Percentiles rank a stretch among this genome's conserved stretches.
phyloP scores from a whole-genome alignment of 2,329 filamentous ascomycete species.

The Rhexocercosporidium sp. region DNA sequence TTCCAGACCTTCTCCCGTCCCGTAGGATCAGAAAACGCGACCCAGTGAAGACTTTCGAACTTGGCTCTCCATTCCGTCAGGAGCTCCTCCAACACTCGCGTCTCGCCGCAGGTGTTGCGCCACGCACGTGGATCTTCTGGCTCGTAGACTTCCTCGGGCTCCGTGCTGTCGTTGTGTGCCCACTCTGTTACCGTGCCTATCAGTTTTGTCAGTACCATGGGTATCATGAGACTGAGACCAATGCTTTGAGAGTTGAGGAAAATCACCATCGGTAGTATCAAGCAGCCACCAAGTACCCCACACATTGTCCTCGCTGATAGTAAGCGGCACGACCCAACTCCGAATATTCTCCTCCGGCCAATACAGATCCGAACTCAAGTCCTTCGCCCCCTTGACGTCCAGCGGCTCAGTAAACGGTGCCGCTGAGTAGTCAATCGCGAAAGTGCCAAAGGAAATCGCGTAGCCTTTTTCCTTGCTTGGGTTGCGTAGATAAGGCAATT shows the following conservation, averaged over 20 bases:
- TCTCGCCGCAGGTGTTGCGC: constrained; percentile 13
- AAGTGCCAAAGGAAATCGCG: constrained; percentile 12
- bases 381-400: neutral
- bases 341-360: constrained; percentile 7
- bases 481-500: constrained; percentile 3
- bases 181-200: neutral
- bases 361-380: neutral
- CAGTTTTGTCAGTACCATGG: neutral
- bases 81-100: neutral
- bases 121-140: neutral
- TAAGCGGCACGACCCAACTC: constrained; percentile 7
- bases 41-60: constrained; percentile 5
- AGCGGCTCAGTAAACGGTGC: neutral
- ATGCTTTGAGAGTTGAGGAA: neutral
- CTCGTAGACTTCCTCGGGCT: neutral
- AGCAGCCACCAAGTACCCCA: neutral
- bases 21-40: constrained; percentile 8
- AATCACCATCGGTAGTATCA: constrained; percentile 9
- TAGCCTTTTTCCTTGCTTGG: constrained; percentile 10
- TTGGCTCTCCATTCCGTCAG: constrained; percentile 9
- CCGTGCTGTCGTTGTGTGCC: neutral
- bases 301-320: constrained; percentile 4
- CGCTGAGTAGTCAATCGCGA: constrained; percentile 1
- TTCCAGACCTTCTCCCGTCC: constrained; percentile 11
- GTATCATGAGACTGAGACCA: too few relatives aligned